These are phyloP conservation scores for Galerina marginata DNA, from an alignment of 768 basidiomycete species.

Conservation along the genomic window DNA sequence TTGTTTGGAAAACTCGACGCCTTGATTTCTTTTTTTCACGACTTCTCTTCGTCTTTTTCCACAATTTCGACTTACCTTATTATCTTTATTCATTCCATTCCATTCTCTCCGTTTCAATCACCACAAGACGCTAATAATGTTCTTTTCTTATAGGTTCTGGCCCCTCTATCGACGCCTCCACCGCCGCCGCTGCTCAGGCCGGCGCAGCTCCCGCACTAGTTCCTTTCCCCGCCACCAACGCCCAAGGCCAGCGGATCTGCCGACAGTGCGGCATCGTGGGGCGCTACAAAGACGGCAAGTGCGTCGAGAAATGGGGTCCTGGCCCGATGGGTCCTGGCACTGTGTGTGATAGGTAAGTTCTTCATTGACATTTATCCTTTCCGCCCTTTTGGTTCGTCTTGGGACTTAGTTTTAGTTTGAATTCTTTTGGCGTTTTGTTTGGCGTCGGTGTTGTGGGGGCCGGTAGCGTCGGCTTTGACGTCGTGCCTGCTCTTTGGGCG, in stretches of 20 bases:
- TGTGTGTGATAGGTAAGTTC: conserved; percentile 72
- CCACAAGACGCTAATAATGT: neutral
- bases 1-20: too few species aligned
- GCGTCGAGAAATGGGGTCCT: conserved; percentile 89
- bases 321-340: conserved; percentile 85
- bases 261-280: conserved; percentile 76
- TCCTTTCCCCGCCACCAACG: conserved; percentile 54
- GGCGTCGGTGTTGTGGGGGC: too few species aligned
- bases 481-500: neutral
- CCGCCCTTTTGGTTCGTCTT: neutral
- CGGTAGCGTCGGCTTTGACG: too few species aligned
- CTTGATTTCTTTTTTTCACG: too few species aligned
- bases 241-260: conserved; percentile 75
- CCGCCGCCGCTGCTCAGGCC: conserved; percentile 14
- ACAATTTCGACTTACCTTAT: neutral
- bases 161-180: conserved; percentile 9
- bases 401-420: neutral
- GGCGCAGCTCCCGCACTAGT: neutral
- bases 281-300: conserved; percentile 83
- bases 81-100: neutral
- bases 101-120: neutral
- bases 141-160: neutral
- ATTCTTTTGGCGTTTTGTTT: too few species aligned
- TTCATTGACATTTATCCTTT: conserved; percentile 10
- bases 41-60: too few species aligned